Evolutionary conservation across 2,329 filamentous ascomycete genomes (phyloP), one percentile per base, ranked within the genome.

Genomic region (Talaromyces albobiverticillius): DNA sequence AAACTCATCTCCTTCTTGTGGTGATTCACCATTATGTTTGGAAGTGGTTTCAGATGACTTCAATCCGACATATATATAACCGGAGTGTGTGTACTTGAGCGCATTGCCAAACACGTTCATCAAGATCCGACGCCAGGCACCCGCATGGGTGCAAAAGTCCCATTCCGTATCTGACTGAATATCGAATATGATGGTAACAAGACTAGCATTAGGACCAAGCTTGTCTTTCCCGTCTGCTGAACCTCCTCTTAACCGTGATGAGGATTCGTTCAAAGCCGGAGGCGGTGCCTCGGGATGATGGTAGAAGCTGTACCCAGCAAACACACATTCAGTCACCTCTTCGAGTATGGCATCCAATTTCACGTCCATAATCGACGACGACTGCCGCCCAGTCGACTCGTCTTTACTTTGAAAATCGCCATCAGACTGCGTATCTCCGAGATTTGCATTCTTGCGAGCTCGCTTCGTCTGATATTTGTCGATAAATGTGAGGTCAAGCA

Each of bases 401-500:
- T n/a, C n/a, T n/a, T n/a, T n/a, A n/a, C n/a, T n/a, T n/a, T n/a
- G n/a, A n/a, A n/a, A n/a, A n/a, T n/a, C n/a, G n/a, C n/a, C n/a
- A n/a, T n/a, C n/a, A n/a, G n/a, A n/a, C n/a, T n/a, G n/a, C n/a
- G n/a, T n/a, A n/a, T n/a, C n/a, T 31, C 29, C 9, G 3, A 10
- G 29, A 31, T 8, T 36, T 10, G 5, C 13, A 16, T 10, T 4
- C 32, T 36, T 16, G 8, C 14, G 4, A 10, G 10, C 11, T 14
- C 4, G 14, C 13, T 36, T 48, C 31, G 16, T 54, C 20, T 51
- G 20, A 29, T 62, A 52, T 5, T 64, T 58, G 43, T 66, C 64
- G 34, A 69, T 67, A n/a, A 60, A 61, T 0, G 66, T 57, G 13
- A 65, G 62, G 10, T 71, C 70, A 0, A 72, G 64, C 18, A 73